phyloP scores from a whole-genome alignment of 2,329 filamentous ascomycete species.

The Venturiaceae sp. region DNA sequence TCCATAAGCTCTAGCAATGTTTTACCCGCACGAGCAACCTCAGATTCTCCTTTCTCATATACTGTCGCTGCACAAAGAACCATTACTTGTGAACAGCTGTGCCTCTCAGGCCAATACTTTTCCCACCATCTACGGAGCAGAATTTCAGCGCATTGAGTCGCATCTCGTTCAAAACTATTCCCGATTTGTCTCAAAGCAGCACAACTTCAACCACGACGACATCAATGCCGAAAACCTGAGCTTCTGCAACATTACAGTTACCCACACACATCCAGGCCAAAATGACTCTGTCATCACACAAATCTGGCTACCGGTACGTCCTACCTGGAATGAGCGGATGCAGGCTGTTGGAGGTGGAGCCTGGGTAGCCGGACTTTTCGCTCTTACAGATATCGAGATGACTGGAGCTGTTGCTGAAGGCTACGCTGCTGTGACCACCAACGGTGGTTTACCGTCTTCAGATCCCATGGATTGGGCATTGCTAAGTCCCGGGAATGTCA shows the following conservation, averaged over 20 bases:
- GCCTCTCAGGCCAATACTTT: no score
- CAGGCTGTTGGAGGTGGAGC: constrained; percentile 20
- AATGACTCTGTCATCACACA: constrained; percentile 11
- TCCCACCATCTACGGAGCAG: no score
- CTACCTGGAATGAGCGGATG: constrained; percentile 22
- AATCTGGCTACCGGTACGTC: constrained; percentile 21
- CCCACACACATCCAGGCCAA: constrained; percentile 13
- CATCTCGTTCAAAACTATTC: no score
- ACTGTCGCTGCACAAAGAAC: no score
- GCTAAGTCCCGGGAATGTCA: constrained; percentile 15
- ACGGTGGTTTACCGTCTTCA: constrained; percentile 16
- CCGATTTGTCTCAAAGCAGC: no score
- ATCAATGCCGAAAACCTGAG: no score
- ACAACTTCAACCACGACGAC: no score
- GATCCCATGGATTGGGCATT: constrained; percentile 6
- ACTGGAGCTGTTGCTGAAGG: constrained; percentile 15
- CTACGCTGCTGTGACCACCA: constrained; percentile 22
- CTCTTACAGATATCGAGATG: constrained; percentile 14
- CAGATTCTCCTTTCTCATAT: no score
- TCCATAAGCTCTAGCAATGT: no score
- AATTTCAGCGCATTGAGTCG: no score
- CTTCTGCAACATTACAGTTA: constrained; percentile 15
- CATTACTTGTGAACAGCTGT: no score
- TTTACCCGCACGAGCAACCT: no score
- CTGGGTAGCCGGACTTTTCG: constrained; percentile 18